Conservation (phyloP, 2,329 filamentous ascomycete species). For the Colletotrichum siamense region DNA sequence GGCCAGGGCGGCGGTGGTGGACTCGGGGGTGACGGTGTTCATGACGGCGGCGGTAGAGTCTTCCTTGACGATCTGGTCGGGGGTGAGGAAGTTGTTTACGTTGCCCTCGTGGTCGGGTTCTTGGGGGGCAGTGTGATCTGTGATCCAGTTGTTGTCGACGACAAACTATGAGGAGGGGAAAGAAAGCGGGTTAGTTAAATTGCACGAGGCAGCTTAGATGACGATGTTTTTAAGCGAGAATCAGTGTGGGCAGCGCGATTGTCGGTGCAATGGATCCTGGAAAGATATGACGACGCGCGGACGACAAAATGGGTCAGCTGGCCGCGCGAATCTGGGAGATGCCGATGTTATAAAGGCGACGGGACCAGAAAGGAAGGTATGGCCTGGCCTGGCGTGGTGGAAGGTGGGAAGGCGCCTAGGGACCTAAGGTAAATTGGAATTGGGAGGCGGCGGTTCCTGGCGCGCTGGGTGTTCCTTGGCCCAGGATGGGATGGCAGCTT, state of each 20-base stretch:
- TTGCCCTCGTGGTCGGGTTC: slow-evolving; percentile 85
- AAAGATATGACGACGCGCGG: slow-evolving; percentile 20
- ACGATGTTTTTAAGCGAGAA: slow-evolving; percentile 18
- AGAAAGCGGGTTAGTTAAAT: slow-evolving; percentile 17
- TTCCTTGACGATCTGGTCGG: slow-evolving; percentile 68
- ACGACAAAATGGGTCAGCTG: slow-evolving; percentile 8
- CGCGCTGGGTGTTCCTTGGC: background rate
- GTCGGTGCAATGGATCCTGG: slow-evolving; percentile 16
- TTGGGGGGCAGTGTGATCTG: slow-evolving; percentile 79
- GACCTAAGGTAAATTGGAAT: slow-evolving; percentile 14
- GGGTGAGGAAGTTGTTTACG: slow-evolving; percentile 89
- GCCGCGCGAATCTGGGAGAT: slow-evolving; percentile 11
- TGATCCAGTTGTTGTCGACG: slow-evolving; percentile 89
- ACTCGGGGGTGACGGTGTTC: slow-evolving; percentile 72
- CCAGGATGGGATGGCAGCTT: slow-evolving; percentile 1
- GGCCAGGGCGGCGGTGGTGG: slow-evolving; percentile 75
- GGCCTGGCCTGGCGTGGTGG: background rate
- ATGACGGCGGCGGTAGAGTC: slow-evolving; percentile 57
- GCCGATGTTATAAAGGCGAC: slow-evolving; percentile 16
- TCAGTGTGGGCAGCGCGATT: slow-evolving; percentile 12
- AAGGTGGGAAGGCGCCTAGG: slow-evolving; percentile 3
- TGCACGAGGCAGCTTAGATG: background rate
- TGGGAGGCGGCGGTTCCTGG: slow-evolving; percentile 18
- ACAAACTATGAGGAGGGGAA: slow-evolving; percentile 72
- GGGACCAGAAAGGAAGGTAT: background rate